Base-by-base conservation (phyloP, 768 basidiomycete species). In the Lactarius deliciosus region DNA sequence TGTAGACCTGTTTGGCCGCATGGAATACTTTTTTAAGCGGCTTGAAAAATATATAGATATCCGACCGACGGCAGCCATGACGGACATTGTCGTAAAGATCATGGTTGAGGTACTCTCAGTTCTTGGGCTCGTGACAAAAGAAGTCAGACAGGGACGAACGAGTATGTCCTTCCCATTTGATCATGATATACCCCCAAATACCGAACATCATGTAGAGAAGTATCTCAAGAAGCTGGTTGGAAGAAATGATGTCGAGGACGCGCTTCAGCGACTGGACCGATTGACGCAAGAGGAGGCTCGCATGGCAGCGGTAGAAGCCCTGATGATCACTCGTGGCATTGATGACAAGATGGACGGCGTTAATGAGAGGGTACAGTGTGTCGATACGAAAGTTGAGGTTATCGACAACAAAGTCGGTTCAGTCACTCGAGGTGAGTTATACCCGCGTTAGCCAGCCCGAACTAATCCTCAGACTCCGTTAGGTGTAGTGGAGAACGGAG, bases 371-470 rank as follows among this genome's bases (percentile, higher is more conserved):
- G 43, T 43, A 43, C 18, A 8, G 18, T 6, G 43, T 43, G 18
- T 43, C 16, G 20, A 20, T 20, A 18, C 16, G 43, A 43, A 43
- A 20, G 18, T 43, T 20, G 18, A 43, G 43, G 43, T 18, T 20
- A 20, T 45, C 43, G 20, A 45, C 43, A 40, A 45, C 43, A 45
- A 45, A 45, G 9, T 45, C 3, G 20, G 20, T 6, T 20, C 43
- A 20, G 43, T 45, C 43, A 45, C 8, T 18, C 7, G 8, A 3
- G 20, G 20, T 45, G 43, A n/a, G 43, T n/a, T 9, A n/a, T 45
- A 20, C 20, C 20, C 1, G 8, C 1, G 2, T n/a, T 18, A 1
- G 4, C 43, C 0, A 1, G 1, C 18, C 45, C 4, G 9, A 9
- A 30, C 28, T 30, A 2, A 30, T 30, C n/a, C 22, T 15, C 47